Conservation (phyloP, 2,329 filamentous ascomycete genomes). For the Talaromyces piceae region DNA sequence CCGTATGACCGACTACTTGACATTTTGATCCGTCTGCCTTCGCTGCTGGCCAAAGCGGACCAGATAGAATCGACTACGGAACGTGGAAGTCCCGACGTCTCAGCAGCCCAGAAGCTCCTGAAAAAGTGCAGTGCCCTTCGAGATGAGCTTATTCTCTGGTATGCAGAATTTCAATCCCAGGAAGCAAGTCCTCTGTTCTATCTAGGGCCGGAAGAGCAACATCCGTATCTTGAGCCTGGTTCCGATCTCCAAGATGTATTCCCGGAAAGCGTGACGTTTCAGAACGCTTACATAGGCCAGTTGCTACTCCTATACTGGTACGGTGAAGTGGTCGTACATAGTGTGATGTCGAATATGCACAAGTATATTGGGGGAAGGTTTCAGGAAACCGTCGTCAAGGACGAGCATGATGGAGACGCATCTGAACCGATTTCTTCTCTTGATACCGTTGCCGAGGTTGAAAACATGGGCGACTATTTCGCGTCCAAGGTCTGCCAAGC, state of each 20-base stretch:
- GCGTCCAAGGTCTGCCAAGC: constrained; percentile 11
- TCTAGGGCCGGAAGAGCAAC: constrained; percentile 9
- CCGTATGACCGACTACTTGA: constrained; percentile 10
- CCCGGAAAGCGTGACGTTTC: constrained; percentile 8
- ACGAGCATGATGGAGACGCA: background rate
- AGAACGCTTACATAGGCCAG: constrained; percentile 9
- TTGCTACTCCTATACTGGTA: constrained; percentile 11
- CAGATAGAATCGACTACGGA: constrained; percentile 6
- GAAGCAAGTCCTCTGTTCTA: constrained; percentile 9
- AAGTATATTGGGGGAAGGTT: background rate
- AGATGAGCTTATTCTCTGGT: constrained; percentile 8
- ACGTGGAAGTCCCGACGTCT: background rate
- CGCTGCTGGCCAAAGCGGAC: constrained; percentile 7
- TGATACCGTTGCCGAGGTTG: constrained; percentile 3
- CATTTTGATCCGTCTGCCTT: constrained; percentile 9
- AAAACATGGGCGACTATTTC: constrained; percentile 9
- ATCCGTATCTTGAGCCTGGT: constrained; percentile 9
- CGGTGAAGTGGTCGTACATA: constrained; percentile 11
- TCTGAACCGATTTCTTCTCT: background rate
- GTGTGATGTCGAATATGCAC: constrained; percentile 9
- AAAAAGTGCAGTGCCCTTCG: constrained; percentile 5
- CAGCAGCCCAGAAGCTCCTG: constrained; percentile 2
- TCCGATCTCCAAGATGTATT: constrained; percentile 8
- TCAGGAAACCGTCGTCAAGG: background rate
- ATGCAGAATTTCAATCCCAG: constrained; percentile 8